Percentiles rank a stretch among this genome's conserved stretches.
Evolutionary conservation across 495 filamentous ascomycete species (phyloP).

Genomic region (Melanomma pulvis-pyrius): DNA sequence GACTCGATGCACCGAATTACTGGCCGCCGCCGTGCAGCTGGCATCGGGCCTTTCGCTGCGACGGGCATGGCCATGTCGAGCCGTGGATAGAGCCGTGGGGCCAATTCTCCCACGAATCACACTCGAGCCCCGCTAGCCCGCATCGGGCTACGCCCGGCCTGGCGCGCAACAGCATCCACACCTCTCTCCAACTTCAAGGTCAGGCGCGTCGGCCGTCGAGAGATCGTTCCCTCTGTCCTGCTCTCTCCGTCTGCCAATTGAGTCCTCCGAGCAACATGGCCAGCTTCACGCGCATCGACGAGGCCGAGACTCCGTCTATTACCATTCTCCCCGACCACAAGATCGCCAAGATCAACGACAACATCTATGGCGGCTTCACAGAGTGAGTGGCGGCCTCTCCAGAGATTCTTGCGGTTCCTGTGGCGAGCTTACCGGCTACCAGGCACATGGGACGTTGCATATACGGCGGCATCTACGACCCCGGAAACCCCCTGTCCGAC

Average conservation of each 20-base stretch:
- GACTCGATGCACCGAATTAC: conserved; percentile 1
- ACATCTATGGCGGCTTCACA: conserved; percentile 76
- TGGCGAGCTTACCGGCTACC: conserved; percentile 4
- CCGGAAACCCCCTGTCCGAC: conserved; percentile 68
- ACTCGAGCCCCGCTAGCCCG: background rate
- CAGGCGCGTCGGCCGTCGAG: no score
- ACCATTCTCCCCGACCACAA: conserved; percentile 61
- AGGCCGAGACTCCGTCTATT: conserved; percentile 61
- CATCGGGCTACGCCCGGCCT: background rate
- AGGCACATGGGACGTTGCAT: conserved; percentile 85
- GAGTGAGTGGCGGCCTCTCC: conserved; percentile 54
- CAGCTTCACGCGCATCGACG: conserved; percentile 66
- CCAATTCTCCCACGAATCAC: conserved; percentile 21
- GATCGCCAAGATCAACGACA: conserved; percentile 70
- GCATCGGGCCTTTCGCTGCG: background rate
- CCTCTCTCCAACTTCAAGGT: background rate
- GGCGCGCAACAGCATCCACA: background rate
- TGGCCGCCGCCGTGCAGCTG: background rate
- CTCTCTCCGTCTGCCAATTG: background rate
- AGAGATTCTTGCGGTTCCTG: background rate
- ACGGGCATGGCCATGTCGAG: background rate
- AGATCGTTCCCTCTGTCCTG: no score
- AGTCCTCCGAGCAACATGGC: conserved; percentile 53
- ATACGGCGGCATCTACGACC: conserved; percentile 83
- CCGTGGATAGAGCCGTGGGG: conserved; percentile 10